Base-by-base conservation (phyloP, 2,329 filamentous ascomycete genomes). In the Trichoderma sp. region DNA sequence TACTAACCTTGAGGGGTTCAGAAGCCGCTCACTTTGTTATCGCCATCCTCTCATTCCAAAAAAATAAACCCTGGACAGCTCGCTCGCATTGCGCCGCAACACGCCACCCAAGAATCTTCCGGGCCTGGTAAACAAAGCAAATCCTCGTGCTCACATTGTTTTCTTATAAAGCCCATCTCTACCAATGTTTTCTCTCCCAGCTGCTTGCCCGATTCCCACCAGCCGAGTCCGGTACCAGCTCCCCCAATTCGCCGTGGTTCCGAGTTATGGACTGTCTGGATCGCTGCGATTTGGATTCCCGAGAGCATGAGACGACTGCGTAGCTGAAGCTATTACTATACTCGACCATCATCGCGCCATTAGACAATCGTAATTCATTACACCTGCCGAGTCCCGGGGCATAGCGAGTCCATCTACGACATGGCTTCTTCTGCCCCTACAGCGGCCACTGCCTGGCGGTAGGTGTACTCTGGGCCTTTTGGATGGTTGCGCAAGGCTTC, bases 361-460 rank as follows among this genome's bases (percentile, higher is more conserved):
- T 42, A 39, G 61, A 56, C 53, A 39, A 42, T 37, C 39, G 37
- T 53, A 22, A 50, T 64, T 37, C 42, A 37, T 58, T 39, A 56
- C 37, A 48, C 34, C 58, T 35, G 32, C 57, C 39, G 10, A 39
- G 8, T 34, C 25, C 50, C 32, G 50, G 37, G 58, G 54, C 42
- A 59, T 32, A 35, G 37, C 22, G 60, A 66, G 35, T 29, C 29
- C 64, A 50, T 64, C 37, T 9, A 25, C 66, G 42, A 32, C n/a
- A 66, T 70, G 64, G 56, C 70, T 34, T 69, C 66, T 39, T 69
- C 67, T 68, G 61, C 59, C 39, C 71, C 71, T 52, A 76, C 76
- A 71, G 79, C 80, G 68, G 75, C 74, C 73, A 74, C 78, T 69
- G 72, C 75, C 67, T 81, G 79, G 80, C 78, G 78, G 79, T 81